These are phyloP conservation scores for Uncinocarpus reesii DNA, from an alignment of 2,329 filamentous ascomycete species.

Conservation along the genomic window DNA sequence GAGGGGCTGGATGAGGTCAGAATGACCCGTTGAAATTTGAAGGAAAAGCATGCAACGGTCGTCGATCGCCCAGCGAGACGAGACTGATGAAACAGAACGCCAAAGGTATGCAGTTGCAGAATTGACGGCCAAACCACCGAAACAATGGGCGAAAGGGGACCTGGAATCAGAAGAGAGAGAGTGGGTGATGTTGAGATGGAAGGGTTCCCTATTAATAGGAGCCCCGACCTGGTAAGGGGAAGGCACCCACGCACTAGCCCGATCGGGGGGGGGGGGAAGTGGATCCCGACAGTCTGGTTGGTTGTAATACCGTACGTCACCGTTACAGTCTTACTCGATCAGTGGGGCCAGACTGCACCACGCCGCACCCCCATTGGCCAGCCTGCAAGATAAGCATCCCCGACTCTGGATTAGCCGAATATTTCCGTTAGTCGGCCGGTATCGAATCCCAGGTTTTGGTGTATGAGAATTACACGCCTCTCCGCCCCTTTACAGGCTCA, in stretches of 20 bases:
- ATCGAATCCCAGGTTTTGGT: not conserved
- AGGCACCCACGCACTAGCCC: not conserved
- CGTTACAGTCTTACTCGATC: not conserved
- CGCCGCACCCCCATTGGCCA: not conserved
- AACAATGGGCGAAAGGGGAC: not conserved
- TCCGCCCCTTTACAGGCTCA: no score
- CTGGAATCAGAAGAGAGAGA: not conserved
- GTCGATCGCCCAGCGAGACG: slow-evolving; percentile 9
- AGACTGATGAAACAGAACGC: not conserved
- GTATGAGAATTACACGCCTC: not conserved
- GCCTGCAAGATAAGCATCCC: not conserved
- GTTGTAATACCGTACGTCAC: not conserved
- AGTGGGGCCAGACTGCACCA: not conserved
- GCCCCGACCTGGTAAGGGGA: not conserved
- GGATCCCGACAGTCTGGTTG: not conserved
- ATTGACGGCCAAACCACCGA: not conserved
- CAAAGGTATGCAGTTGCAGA: slow-evolving; percentile 1
- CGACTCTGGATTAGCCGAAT: not conserved
- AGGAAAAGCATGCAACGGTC: not conserved
- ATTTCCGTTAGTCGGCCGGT: not conserved
- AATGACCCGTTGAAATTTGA: not conserved
- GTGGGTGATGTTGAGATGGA: not conserved
- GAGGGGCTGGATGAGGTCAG: not conserved
- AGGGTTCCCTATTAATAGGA: not conserved
- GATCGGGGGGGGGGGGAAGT: not conserved